These are phyloP conservation scores for Parascedosporium putredinis DNA, from an alignment of 2,329 filamentous ascomycete species.

Conservation along the genomic window DNA sequence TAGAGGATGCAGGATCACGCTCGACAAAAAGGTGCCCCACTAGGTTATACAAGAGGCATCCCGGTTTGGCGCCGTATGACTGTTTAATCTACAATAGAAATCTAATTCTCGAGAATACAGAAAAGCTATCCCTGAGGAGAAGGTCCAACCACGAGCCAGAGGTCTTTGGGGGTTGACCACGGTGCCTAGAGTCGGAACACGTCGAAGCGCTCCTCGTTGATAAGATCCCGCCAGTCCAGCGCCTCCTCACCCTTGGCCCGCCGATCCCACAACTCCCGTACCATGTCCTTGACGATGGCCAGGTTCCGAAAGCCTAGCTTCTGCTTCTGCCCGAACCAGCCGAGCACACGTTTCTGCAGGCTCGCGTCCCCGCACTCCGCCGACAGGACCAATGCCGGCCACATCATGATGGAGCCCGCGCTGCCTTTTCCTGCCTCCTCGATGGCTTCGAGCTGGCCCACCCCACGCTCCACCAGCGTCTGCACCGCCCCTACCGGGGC, in stretches of 20 bases:
- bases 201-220: constrained; percentile 21
- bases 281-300: constrained; percentile 20
- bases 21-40: no score
- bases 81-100: no score
- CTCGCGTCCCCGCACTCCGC: constrained; percentile 20
- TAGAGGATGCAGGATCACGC: no score
- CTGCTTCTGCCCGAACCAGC: constrained; percentile 21
- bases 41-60: no score
- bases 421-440: constrained; percentile 18
- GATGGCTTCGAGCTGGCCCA: constrained; percentile 21
- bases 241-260: constrained; percentile 11
- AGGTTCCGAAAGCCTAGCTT: constrained; percentile 24
- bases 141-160: no score
- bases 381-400: constrained; percentile 24
- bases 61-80: no score
- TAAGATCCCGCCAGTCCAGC: constrained; percentile 23
- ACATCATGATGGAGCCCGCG: constrained; percentile 23
- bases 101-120: no score
- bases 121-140: no score
- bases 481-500: constrained; percentile 17
- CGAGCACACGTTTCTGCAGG: constrained; percentile 19
- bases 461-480: constrained; percentile 20
- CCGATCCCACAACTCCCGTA: constrained; percentile 19
- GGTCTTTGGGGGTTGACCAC: no score
- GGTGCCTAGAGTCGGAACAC: constrained; percentile 15